phyloP scores from a whole-genome alignment of 2,329 filamentous ascomycete genomes.

The Fusarium proliferatum region DNA sequence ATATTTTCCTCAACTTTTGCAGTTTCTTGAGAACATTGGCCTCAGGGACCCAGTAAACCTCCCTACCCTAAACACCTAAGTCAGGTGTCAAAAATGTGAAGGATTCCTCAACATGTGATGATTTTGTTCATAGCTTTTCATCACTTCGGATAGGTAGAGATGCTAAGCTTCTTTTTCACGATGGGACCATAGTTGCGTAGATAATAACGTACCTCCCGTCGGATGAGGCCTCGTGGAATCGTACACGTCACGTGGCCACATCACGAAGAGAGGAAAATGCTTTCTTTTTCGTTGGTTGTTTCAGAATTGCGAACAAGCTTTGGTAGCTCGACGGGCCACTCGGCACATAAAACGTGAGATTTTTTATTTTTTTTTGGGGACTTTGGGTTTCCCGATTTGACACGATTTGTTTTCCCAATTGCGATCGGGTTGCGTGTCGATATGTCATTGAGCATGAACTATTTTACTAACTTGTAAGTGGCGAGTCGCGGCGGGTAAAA shows the following conservation, averaged over 20 bases:
- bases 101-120: too few species aligned
- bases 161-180: too few species aligned
- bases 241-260: not conserved
- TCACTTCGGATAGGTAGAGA: too few species aligned
- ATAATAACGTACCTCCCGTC: not conserved
- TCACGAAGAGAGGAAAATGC: not conserved
- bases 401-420: constrained; percentile 4
- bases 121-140: too few species aligned
- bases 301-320: constrained; percentile 31
- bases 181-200: too few species aligned
- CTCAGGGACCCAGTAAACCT: not conserved
- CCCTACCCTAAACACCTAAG: too few species aligned
- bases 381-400: constrained; percentile 33
- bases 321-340: constrained; percentile 9
- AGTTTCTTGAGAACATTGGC: not conserved
- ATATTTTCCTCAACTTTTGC: not conserved
- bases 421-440: constrained; percentile 36
- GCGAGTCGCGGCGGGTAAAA: constrained; percentile 11
- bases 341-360: not conserved
- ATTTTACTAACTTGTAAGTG: constrained; percentile 23
- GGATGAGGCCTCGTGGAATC: not conserved
- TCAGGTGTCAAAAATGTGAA: too few species aligned
- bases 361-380: not conserved
- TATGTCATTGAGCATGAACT: constrained; percentile 27
- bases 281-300: constrained; percentile 14